Conservation (phyloP, 805 yeast genomes). For the Candida multigemmis region DNA sequence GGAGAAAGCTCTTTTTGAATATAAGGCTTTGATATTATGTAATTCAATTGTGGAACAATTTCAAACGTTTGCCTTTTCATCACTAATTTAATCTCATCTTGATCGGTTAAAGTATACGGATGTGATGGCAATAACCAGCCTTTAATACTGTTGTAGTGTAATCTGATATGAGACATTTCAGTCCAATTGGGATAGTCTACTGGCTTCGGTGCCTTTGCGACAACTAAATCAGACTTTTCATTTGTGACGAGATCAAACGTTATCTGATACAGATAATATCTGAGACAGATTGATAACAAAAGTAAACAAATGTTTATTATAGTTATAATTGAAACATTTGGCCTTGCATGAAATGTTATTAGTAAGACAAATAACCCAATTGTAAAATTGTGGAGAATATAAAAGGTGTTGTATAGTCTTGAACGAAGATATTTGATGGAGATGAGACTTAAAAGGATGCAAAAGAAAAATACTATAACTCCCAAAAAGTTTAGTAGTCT, state of each 20-base stretch:
- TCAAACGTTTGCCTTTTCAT: slow-evolving; percentile 3
- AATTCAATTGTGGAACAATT: slow-evolving; percentile 1
- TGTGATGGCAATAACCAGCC: slow-evolving; percentile 5
- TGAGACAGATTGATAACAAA: slow-evolving; percentile 24
- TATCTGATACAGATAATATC: slow-evolving; percentile 10
- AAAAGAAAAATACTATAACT: slow-evolving; percentile 27
- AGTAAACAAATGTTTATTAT: slow-evolving; percentile 14
- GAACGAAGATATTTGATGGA: slow-evolving; percentile 45
- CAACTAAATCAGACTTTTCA: slow-evolving; percentile 3
- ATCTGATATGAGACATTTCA: slow-evolving; percentile 6
- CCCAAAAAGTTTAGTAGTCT: slow-evolving; percentile 44
- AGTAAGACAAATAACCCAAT: slow-evolving; percentile 36
- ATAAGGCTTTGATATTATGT: slow-evolving; percentile 5
- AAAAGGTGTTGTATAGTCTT: slow-evolving; percentile 43
- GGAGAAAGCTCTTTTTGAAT: slow-evolving; percentile 1
- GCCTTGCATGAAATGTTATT: slow-evolving; percentile 59
- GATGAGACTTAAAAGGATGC: slow-evolving; percentile 28
- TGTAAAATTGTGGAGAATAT: slow-evolving; percentile 45
- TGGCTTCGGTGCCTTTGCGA: slow-evolving; percentile 4
- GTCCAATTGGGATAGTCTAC: slow-evolving; percentile 3
- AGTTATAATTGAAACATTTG: slow-evolving; percentile 36
- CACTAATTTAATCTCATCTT: slow-evolving; percentile 4
- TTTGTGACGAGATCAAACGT: slow-evolving; percentile 1
- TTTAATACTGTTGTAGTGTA: slow-evolving; percentile 1
- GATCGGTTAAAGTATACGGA: slow-evolving; percentile 7